Percentiles rank a stretch among this genome's conserved stretches.
These are phyloP conservation scores for Podochytrium sp. DNA, from an alignment of 192 early-diverging fungal species.

Conservation along the genomic window DNA sequence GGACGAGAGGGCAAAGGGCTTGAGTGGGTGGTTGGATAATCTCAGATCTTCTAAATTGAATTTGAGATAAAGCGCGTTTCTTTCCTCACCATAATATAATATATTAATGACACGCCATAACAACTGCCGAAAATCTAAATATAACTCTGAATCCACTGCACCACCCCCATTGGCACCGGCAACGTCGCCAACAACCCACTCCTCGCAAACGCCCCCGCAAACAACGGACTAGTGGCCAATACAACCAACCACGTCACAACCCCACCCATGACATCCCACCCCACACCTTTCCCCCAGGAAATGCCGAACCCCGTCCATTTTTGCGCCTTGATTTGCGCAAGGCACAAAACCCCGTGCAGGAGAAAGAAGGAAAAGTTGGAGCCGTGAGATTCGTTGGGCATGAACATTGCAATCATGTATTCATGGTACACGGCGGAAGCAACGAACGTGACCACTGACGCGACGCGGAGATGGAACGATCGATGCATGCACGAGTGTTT, in stretches of 20 bases:
- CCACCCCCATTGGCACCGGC: no score
- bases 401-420: not conserved
- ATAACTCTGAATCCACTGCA: no score
- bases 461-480: not conserved
- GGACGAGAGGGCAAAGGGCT: slow-evolving; percentile 15
- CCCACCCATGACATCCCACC: not conserved
- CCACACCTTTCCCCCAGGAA: not conserved
- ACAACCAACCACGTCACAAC: not conserved
- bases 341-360: not conserved
- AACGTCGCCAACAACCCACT: not conserved
- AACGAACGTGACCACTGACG: not conserved
- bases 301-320: not conserved
- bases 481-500: not conserved
- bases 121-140: no score
- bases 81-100: no score
- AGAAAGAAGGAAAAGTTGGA: not conserved
- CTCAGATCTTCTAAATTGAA: no score
- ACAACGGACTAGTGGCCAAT: not conserved
- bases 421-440: not conserved
- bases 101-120: no score
- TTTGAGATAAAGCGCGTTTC: no score
- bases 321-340: not conserved
- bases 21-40: no score
- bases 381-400: not conserved
- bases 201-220: not conserved